Percentiles rank a stretch among this genome's conserved stretches.
phyloP scores from a whole-genome alignment of 352 stramenopile species.

The Elongisporangium prolatum region DNA sequence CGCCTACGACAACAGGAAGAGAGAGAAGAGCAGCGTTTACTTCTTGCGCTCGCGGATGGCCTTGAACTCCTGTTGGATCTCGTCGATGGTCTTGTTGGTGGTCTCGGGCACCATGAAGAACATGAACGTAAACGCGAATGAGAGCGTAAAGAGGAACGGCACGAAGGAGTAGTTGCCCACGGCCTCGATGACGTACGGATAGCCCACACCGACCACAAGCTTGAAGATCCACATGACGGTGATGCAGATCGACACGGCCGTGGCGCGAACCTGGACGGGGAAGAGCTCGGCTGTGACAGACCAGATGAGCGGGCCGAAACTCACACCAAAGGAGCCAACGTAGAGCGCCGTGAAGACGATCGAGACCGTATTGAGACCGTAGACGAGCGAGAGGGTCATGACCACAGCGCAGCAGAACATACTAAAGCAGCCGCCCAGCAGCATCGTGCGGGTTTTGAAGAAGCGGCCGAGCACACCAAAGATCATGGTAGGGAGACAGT shows the following conservation, averaged over 20 bases:
- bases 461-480: slow-evolving; percentile 30
- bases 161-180: slow-evolving; percentile 42
- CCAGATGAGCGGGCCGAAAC: slow-evolving; percentile 61
- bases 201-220: slow-evolving; percentile 41
- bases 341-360: slow-evolving; percentile 58
- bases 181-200: slow-evolving; percentile 45
- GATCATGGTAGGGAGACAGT: slow-evolving; percentile 29
- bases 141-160: slow-evolving; percentile 40
- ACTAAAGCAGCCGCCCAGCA: slow-evolving; percentile 27
- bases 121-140: slow-evolving; percentile 29
- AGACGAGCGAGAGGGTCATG: slow-evolving; percentile 42
- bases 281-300: slow-evolving; percentile 53
- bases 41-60: slow-evolving; percentile 5
- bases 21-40: not conserved
- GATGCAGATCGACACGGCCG: slow-evolving; percentile 33
- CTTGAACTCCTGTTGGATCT: slow-evolving; percentile 51
- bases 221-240: slow-evolving; percentile 47
- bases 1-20: not conserved
- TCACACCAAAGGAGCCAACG: slow-evolving; percentile 58
- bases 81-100: slow-evolving; percentile 46
- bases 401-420: slow-evolving; percentile 43
- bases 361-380: slow-evolving; percentile 18
- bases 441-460: slow-evolving; percentile 50
- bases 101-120: slow-evolving; percentile 56
- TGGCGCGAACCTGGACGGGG: slow-evolving; percentile 45